Evolutionary conservation across 805 yeast genomes (phyloP).

Genomic region (Scheffersomyces coipomensis): DNA sequence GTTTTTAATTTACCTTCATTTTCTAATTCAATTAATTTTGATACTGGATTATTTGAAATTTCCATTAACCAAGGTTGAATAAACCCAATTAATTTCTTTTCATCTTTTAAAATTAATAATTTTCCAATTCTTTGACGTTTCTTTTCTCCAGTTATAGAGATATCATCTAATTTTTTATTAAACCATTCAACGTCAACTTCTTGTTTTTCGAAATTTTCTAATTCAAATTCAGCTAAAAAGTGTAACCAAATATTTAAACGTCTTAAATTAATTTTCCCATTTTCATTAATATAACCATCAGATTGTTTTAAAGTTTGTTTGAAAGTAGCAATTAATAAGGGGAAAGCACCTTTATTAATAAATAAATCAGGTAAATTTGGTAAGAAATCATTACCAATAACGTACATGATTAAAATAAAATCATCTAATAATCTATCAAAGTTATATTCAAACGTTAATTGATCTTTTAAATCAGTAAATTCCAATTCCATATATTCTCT

Average conservation of each 20-base stretch:
- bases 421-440: constrained; percentile 92
- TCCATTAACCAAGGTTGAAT: constrained; percentile 51
- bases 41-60: constrained; percentile 22
- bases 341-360: constrained; percentile 94
- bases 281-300: constrained; percentile 83
- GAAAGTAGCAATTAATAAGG: constrained; percentile 85
- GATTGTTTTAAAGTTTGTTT: constrained; percentile 69
- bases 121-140: constrained; percentile 67
- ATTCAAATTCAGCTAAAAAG: constrained; percentile 74
- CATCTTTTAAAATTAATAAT: constrained; percentile 63
- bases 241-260: constrained; percentile 76
- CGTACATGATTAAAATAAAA: constrained; percentile 86
- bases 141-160: constrained; percentile 69
- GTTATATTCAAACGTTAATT: constrained; percentile 65
- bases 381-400: constrained; percentile 96
- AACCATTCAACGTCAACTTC: constrained; percentile 91
- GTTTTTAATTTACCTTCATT: constrained; percentile 21
- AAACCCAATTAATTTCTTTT: constrained; percentile 67
- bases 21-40: constrained; percentile 36
- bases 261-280: constrained; percentile 75
- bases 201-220: constrained; percentile 79
- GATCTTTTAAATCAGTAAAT: constrained; percentile 66
- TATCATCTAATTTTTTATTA: constrained; percentile 77
- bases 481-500: constrained; percentile 91
- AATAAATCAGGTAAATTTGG: constrained; percentile 95